These are phyloP conservation scores for Dothideomycetidae sp. DNA, from an alignment of 2,329 filamentous ascomycete genomes.

Conservation along the genomic window DNA sequence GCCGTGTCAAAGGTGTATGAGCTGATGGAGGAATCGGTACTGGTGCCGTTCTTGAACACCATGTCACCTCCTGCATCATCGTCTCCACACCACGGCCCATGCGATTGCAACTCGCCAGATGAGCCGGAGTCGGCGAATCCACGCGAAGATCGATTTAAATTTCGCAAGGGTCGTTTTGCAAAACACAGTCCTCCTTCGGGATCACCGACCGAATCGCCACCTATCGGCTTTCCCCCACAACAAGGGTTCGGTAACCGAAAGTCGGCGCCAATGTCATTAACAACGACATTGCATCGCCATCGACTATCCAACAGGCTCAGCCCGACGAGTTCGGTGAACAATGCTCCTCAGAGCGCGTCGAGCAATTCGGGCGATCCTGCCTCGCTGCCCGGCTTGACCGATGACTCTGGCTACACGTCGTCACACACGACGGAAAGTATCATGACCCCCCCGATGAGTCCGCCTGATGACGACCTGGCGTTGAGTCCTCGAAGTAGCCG, in stretches of 20 bases:
- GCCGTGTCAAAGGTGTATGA: constrained; percentile 85
- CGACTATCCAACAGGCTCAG: constrained; percentile 22
- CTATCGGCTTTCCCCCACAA: constrained; percentile 15
- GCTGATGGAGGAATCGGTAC: constrained; percentile 91
- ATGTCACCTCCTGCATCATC: constrained; percentile 29
- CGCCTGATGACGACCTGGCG: constrained; percentile 36
- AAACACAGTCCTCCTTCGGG: constrained; percentile 23
- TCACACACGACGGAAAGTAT: constrained; percentile 37
- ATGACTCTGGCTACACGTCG: constrained; percentile 50
- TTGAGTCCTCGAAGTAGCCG: constrained; percentile 13
- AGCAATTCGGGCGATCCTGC: constrained; percentile 17
- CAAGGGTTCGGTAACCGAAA: constrained; percentile 17
- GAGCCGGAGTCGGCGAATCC: constrained; percentile 10
- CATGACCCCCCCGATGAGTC: constrained; percentile 63
- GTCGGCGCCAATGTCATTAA: constrained; percentile 21
- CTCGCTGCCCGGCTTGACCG: constrained; percentile 39
- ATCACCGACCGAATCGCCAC: constrained; percentile 18
- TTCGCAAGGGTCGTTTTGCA: constrained; percentile 15
- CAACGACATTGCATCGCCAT: constrained; percentile 19
- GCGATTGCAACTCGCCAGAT: constrained; percentile 15
- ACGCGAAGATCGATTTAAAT: constrained; percentile 9
- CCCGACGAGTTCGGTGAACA: constrained; percentile 19
- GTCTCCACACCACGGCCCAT: constrained; percentile 22
- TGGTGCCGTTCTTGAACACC: constrained; percentile 79
- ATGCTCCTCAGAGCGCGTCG: constrained; percentile 12